These are phyloP conservation scores for Cadophora sp. DNA, from an alignment of 2,329 filamentous ascomycete species.

Conservation along the genomic window DNA sequence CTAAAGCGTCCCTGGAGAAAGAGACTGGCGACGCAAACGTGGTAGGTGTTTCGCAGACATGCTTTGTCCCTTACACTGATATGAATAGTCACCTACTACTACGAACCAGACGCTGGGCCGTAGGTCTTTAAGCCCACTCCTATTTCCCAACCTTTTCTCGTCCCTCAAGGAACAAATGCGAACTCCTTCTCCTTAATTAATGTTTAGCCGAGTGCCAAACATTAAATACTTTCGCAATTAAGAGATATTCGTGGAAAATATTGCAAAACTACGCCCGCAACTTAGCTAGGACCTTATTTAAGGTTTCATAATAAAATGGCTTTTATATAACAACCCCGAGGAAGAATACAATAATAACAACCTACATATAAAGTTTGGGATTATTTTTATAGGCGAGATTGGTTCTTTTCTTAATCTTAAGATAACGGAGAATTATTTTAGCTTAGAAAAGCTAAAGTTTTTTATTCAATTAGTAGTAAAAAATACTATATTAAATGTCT, in stretches of 20 bases:
- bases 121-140: not conserved
- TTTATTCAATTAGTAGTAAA: not conserved
- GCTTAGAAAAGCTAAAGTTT: not conserved
- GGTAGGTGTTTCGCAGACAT: not conserved
- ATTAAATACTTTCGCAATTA: not conserved
- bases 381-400: not conserved
- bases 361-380: not conserved
- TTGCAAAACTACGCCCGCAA: not conserved
- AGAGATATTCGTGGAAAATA: not conserved
- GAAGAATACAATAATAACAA: not conserved
- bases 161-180: not conserved
- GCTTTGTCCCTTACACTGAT: not conserved
- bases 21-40: not conserved
- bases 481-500: not conserved
- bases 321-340: not conserved
- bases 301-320: not conserved
- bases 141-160: not conserved
- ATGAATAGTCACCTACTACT: not conserved
- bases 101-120: not conserved
- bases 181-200: not conserved
- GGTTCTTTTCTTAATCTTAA: not conserved
- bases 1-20: not conserved
- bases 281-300: not conserved
- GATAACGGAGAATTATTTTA: not conserved
- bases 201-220: not conserved